Percentiles rank a stretch among this genome's conserved stretches.
Evolutionary conservation across 768 basidiomycete species (phyloP).

Genomic region (Galerina sulciceps): DNA sequence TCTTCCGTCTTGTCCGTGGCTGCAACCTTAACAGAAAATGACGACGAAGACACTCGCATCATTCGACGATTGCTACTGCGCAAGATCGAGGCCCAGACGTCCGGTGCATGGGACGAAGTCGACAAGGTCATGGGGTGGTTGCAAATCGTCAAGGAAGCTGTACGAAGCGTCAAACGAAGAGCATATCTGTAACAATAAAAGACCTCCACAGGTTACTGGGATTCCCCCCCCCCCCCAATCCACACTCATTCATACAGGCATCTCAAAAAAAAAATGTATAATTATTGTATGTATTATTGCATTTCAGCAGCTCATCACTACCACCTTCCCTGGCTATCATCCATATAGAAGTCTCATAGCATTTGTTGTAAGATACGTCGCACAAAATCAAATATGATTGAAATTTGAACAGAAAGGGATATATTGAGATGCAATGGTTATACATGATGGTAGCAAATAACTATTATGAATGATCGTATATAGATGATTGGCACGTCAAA

Average conservation of each 20-base stretch:
- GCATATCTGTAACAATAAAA: conserved; percentile 42
- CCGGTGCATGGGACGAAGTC: conserved; percentile 63
- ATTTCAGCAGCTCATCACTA: neutral
- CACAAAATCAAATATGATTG: too few species aligned
- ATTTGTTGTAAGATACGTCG: neutral
- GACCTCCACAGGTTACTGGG: conserved; percentile 6
- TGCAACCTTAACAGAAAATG: conserved; percentile 53
- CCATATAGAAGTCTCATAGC: conserved; percentile 1
- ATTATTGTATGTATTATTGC: conserved; percentile 33
- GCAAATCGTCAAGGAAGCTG: conserved; percentile 64
- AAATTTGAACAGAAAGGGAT: neutral
- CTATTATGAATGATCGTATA: neutral
- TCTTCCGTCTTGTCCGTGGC: conserved; percentile 53
- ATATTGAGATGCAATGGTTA: neutral
- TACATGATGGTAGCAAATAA: neutral
- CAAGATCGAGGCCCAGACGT: conserved; percentile 62
- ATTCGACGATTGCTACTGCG: conserved; percentile 67
- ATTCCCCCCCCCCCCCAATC: neutral
- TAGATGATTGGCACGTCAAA: neutral
- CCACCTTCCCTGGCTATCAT: neutral
- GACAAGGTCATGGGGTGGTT: conserved; percentile 65
- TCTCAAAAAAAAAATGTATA: conserved; percentile 14
- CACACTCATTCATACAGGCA: neutral
- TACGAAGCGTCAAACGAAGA: conserved; percentile 57
- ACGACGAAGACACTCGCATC: conserved; percentile 66